Base-by-base conservation (phyloP, 371 early-diverging fungal species). In the Mortierella sp. region DNA sequence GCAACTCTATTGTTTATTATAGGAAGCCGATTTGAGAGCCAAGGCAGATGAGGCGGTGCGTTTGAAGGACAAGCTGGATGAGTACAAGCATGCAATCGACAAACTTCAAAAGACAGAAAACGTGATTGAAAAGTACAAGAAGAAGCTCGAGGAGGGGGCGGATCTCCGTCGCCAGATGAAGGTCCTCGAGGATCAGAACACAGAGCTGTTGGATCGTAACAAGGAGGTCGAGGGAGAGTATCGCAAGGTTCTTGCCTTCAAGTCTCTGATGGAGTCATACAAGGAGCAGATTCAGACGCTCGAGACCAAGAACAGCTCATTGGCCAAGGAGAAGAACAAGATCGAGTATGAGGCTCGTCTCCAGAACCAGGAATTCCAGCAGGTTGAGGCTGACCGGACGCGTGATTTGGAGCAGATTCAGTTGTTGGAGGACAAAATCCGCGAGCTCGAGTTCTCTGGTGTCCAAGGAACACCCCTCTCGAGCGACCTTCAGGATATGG, bases 71-170 rank as follows among this genome's bases (percentile, higher is more conserved):
- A 94, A 98, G 86, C 85, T 97, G 42, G 97, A 98, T 70, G 98
- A 98, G 87, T 94, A 97, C 82, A 91, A 94, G 47, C 97, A 97
- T 81, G 91, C 94, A 0, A 96, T 96, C 14, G 98, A 98, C 78
- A 95, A 95, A 75, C 92, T 98, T 24, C 95, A 95, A 90, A 97
- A 96, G 88, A 93, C 96, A 7, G 98, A 98, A 88, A 97, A 97
- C 65, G 95, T 96, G 47, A 92, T 97, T 79, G 98, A 98, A 79
- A 98, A 98, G 87, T 98, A 97, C 90, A 97, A 97, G 86, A 96
- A 96, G 89, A 96, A 96, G 79, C 91, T 98, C 9, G 99, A 98
- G 76, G 98, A 98, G 68, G 92, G 91, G 48, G 93, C 92, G 0
- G 97, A 97, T 75, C 72, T 96, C 50, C 91, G 95, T 57, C 93